Base-by-base conservation (phyloP, 768 basidiomycete species). In the Boletus speciosus region DNA sequence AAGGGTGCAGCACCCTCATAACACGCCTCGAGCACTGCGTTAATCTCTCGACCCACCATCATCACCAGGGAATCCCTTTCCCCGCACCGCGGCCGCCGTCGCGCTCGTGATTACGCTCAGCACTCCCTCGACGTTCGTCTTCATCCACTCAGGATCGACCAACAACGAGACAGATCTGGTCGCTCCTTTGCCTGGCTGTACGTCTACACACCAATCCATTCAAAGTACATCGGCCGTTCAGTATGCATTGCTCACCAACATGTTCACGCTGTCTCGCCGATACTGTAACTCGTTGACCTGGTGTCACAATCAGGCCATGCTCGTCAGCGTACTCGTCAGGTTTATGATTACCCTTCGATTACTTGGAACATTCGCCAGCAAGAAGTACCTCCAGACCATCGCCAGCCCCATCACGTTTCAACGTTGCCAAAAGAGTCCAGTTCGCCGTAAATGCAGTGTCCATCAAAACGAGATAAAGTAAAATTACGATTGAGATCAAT, bases 91-190 rank as follows among this genome's bases (percentile, higher is more conserved):
- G 19, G 46, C 51, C 6, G 32, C 38, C 39, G 34, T 45, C 14
- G 36, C 38, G 10, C 32, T 49, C 29, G 40, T 54, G 16, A 51
- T 43, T 11, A 52, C 41, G 19, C 47, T 29, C 27, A 70, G 19
- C 8, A 68, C 49, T 29, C 54, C 47, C 10, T 58, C 40, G 8
- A 69, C 66, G 51, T 68, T 70, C 64, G 45, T 41, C 76, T 96
- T 96, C 59, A 95, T 93, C 63, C 94, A 95, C 6, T 92, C 93
- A 6, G 93, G 93, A 70, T 96, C 93, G 61, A 96, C 93, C 31
- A 96, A 90, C 66, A 92, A 94, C 6, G 34, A 35, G 12, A 35
- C 40, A n/a, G 38, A 21, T 58, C 23, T n/a, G 47, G 44, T 19
- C n/a, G 12, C 21, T 54, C 40, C 19, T 44, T 12, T 29, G 12